A percentile compares a stretch with the other conserved stretches of the same genome.
These are phyloP conservation scores for Candida patagonica DNA, from an alignment of 805 yeast genomes.

Conservation along the genomic window DNA sequence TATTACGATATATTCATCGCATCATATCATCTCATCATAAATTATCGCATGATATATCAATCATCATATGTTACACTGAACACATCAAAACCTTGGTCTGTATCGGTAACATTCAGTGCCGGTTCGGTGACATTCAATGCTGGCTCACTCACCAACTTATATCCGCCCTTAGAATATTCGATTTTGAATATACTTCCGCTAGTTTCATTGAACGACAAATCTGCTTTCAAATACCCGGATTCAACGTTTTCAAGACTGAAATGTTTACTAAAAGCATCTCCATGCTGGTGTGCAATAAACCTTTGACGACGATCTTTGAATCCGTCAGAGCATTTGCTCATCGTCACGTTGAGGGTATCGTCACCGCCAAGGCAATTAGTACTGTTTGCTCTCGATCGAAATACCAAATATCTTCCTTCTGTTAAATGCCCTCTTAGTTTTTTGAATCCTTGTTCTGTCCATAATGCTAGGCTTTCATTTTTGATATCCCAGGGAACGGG, in stretches of 20 bases:
- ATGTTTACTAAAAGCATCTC: constrained; percentile 5
- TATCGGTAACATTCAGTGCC: not conserved
- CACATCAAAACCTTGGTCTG: not conserved
- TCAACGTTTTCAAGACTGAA: constrained; percentile 1
- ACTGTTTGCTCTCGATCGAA: not conserved
- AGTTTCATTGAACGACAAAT: not conserved
- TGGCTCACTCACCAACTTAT: no score
- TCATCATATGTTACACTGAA: not conserved
- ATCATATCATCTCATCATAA: no score
- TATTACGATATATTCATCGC: no score
- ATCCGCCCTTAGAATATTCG: no score
- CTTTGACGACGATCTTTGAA: not conserved
- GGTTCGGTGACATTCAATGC: not conserved
- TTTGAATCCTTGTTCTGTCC: constrained; percentile 17
- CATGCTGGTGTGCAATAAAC: constrained; percentile 6
- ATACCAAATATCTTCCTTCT: constrained; percentile 19
- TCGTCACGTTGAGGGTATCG: not conserved
- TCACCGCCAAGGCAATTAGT: no score
- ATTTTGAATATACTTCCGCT: not conserved
- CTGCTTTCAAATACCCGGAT: not conserved
- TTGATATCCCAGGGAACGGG: constrained; percentile 19
- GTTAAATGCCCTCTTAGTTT: constrained; percentile 17
- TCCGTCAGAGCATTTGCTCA: not conserved
- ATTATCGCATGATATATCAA: not conserved
- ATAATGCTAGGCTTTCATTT: constrained; percentile 8